These are phyloP conservation scores for Trypanosoma grayi DNA, from an alignment of 208 protist genomes.

Conservation along the genomic window DNA sequence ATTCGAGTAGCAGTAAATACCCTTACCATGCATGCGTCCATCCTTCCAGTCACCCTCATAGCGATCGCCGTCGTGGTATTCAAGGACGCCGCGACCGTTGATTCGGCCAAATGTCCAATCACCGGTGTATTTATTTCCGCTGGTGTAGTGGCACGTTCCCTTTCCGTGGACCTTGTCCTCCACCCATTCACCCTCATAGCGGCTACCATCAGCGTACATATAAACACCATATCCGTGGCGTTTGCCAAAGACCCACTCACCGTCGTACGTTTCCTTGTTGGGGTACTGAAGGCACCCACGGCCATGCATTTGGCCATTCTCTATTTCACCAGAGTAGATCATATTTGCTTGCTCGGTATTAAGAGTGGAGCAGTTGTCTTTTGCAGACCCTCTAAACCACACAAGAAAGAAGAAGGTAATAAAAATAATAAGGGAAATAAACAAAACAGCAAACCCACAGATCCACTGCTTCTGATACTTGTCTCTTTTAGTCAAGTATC, in stretches of 20 bases:
- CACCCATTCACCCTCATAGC: slow-evolving; percentile 93
- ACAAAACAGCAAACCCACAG: too few species aligned
- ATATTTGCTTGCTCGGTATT: slow-evolving; percentile 32
- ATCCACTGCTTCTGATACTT: too few species aligned
- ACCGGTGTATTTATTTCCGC: slow-evolving; percentile 87
- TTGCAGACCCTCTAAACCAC: not conserved
- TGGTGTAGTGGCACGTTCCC: slow-evolving; percentile 90
- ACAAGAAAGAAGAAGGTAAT: not conserved
- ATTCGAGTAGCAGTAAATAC: slow-evolving; percentile 89
- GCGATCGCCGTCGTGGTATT: slow-evolving; percentile 91
- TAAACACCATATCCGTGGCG: slow-evolving; percentile 91
- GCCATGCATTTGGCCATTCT: slow-evolving; percentile 96
- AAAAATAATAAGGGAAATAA: not conserved
- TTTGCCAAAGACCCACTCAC: slow-evolving; percentile 95
- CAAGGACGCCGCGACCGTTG: slow-evolving; percentile 85
- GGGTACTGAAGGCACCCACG: slow-evolving; percentile 92
- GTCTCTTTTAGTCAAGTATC: too few species aligned
- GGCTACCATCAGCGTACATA: slow-evolving; percentile 91
- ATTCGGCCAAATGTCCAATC: slow-evolving; percentile 91
- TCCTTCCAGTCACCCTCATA: slow-evolving; percentile 94
- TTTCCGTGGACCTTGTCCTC: slow-evolving; percentile 94
- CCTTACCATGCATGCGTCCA: slow-evolving; percentile 92
- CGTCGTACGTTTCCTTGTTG: slow-evolving; percentile 93
- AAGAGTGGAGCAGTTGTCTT: not conserved
- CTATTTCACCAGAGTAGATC: slow-evolving; percentile 96